Evolutionary conservation across 169 alveolate species (phyloP).

Genomic region (Plasmodium gonderi): DNA sequence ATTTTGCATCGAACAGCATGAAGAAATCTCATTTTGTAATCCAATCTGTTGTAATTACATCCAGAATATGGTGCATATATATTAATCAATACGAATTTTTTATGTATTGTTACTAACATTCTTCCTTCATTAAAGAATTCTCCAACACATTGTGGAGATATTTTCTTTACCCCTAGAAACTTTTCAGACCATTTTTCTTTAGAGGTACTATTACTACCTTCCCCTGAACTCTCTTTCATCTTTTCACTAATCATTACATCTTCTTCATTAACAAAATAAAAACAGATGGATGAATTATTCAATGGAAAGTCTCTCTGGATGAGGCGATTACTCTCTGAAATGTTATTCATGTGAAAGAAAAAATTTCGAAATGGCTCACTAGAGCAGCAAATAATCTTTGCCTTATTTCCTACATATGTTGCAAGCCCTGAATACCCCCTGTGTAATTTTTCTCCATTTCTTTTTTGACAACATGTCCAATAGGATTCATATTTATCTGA

Average conservation of each 20-base stretch:
- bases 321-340: neutral
- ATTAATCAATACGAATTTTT: constrained; percentile 62
- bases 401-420: constrained; percentile 29
- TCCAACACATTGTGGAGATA: neutral
- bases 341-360: constrained; percentile 16
- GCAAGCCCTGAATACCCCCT: constrained; percentile 71
- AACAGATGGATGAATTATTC: constrained; percentile 39
- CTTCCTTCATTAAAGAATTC: constrained; percentile 74
- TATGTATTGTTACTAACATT: constrained; percentile 33
- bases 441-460: neutral
- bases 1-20: constrained; percentile 73
- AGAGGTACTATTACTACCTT: no score
- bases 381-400: constrained; percentile 25
- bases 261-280: constrained; percentile 11
- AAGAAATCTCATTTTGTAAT: constrained; percentile 70
- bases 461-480: constrained; percentile 56
- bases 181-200: no score
- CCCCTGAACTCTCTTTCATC: no score
- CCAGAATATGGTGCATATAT: constrained; percentile 78
- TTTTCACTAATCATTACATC: neutral
- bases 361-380: constrained; percentile 34
- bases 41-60: constrained; percentile 41
- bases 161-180: no score
- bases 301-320: constrained; percentile 1
- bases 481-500: constrained; percentile 59